These are phyloP conservation scores for Komagataella pastoris DNA, from an alignment of 805 yeast genomes.

Conservation along the genomic window DNA sequence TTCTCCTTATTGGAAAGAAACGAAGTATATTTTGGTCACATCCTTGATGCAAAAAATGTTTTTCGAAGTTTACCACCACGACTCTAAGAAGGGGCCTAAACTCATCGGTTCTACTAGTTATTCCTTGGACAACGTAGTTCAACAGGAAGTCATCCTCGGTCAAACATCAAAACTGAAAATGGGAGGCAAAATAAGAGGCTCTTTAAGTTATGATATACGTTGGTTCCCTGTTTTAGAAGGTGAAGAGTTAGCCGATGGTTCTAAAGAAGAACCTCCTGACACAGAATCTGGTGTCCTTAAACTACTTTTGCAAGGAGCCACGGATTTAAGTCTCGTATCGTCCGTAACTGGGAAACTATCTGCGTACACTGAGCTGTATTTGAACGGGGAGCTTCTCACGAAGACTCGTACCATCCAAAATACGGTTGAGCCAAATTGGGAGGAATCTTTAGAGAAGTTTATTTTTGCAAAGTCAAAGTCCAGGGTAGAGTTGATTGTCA, in stretches of 20 bases:
- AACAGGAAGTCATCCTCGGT: slow-evolving; percentile 30
- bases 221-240: slow-evolving; percentile 37
- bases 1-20: slow-evolving; percentile 56
- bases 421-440: slow-evolving; percentile 66
- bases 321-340: slow-evolving; percentile 35
- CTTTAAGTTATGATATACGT: slow-evolving; percentile 39
- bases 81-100: slow-evolving; percentile 41
- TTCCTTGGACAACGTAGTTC: slow-evolving; percentile 47
- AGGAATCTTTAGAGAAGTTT: slow-evolving; percentile 46
- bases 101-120: slow-evolving; percentile 36
- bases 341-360: slow-evolving; percentile 40
- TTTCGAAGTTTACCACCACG: slow-evolving; percentile 41
- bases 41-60: slow-evolving; percentile 41
- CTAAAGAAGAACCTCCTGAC: slow-evolving; percentile 34
- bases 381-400: slow-evolving; percentile 43
- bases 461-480: slow-evolving; percentile 48
- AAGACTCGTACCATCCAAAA: slow-evolving; percentile 48
- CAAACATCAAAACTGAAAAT: slow-evolving; percentile 28
- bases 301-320: slow-evolving; percentile 46
- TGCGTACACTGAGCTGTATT: slow-evolving; percentile 56
- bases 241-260: slow-evolving; percentile 31
- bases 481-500: slow-evolving; percentile 39
- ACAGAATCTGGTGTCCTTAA: slow-evolving; percentile 68
- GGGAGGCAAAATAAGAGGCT: slow-evolving; percentile 45
- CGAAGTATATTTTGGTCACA: slow-evolving; percentile 44